Evolutionary conservation across 768 basidiomycete genomes (phyloP).

Genomic region (Strobilomyces echinocephalus): DNA sequence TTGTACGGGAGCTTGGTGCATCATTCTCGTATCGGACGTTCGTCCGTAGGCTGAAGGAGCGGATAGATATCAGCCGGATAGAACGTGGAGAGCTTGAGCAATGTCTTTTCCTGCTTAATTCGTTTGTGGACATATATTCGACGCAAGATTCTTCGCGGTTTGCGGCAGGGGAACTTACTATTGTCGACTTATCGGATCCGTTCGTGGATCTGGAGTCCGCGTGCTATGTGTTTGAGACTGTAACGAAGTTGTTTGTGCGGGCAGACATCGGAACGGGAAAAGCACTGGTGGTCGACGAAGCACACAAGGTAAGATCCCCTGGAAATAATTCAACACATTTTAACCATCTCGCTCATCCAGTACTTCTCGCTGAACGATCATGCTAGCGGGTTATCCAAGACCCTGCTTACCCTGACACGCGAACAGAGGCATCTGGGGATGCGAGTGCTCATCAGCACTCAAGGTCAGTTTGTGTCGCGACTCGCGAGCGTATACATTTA

Average conservation of each 20-base stretch:
- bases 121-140: slow-evolving; percentile 41
- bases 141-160: slow-evolving; percentile 35
- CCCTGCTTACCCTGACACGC: too few species aligned
- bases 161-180: slow-evolving; percentile 50
- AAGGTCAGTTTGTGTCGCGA: slow-evolving; percentile 38
- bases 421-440: slow-evolving; percentile 15
- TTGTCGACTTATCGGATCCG: slow-evolving; percentile 65
- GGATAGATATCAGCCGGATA: slow-evolving; percentile 44
- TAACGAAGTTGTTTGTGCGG: slow-evolving; percentile 57
- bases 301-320: slow-evolving; percentile 51
- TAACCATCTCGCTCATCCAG: slow-evolving; percentile 26
- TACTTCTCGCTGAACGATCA: slow-evolving; percentile 27
- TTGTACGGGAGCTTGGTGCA: slow-evolving; percentile 58
- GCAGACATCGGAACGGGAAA: slow-evolving; percentile 55
- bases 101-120: slow-evolving; percentile 50
- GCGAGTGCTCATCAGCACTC: slow-evolving; percentile 70
- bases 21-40: slow-evolving; percentile 48
- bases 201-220: slow-evolving; percentile 62
- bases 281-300: slow-evolving; percentile 64
- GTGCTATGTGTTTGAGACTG: slow-evolving; percentile 61
- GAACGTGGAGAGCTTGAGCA: slow-evolving; percentile 58
- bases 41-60: slow-evolving; percentile 36
- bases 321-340: neutral
- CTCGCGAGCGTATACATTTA: neutral
- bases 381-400: too few species aligned